Evolutionary conservation across 371 early-diverging fungal species (phyloP), one percentile per base, ranked within the genome.

Genomic region (Rhizopus arrhizus): DNA sequence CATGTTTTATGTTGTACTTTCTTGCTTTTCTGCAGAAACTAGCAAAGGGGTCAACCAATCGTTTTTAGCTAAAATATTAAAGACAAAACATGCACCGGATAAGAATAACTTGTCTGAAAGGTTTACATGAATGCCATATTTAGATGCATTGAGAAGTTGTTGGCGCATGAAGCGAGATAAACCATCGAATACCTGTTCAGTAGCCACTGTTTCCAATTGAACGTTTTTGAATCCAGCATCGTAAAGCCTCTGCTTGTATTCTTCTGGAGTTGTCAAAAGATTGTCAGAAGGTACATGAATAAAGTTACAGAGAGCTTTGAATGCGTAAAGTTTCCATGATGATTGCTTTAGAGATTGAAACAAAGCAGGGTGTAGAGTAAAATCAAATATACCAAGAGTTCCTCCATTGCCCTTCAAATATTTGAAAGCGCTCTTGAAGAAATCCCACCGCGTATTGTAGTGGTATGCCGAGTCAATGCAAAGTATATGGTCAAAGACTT

Each of bases 401-500:
- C 85, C 81, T n/a, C 61, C 63, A 2, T 73, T 62, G 4, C 28
- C 15, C 4, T 56, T 42, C 11, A 83, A 68, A 2, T 66, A 55
- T 6, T 40, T 34, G 13, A 62, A 53, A 2, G 75, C 77, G 5
- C 66, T 66, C 13, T 63, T 58, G 7, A 85, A 56, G 34, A 85
- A 85, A 3, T 64, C 43, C 65, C 75, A 77, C 1, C 84, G 81
- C 0, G 86, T 83, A 32, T 68, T 58, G 60, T 76, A 85, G 45
- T 85, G 86, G 38, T 84, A 84, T 0, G 86, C 86, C 0, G 84
- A 80, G 58, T 85, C 86, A 36, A 85, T 78, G 4, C 78, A 77
- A 11, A 82, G 5, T 9, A 85, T 73, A 64, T 74, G 69, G 43
- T 81, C 77, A 51, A 72, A 82, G 4, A 33, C 42, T 1, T 46